A percentile compares a stretch with the other conserved stretches of the same genome.
Evolutionary conservation across 2,329 filamentous ascomycete genomes (phyloP).

Genomic region (Ophiocordyceps camponoti-leonardi): DNA sequence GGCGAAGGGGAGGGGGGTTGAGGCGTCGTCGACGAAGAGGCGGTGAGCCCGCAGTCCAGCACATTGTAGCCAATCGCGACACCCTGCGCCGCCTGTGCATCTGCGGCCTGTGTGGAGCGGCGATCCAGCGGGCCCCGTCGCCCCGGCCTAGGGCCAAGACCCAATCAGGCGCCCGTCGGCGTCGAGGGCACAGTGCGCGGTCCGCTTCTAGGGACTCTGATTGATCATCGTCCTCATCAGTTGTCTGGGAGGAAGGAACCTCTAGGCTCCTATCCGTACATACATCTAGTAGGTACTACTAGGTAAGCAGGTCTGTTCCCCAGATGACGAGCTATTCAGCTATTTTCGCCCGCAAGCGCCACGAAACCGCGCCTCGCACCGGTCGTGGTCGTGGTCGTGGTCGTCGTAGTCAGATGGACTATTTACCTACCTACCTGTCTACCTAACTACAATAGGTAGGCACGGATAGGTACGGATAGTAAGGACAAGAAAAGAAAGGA

Average conservation of each 20-base stretch:
- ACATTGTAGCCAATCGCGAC: constrained; percentile 16
- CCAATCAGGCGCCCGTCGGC: constrained; percentile 2
- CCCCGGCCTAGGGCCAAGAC: constrained; percentile 2
- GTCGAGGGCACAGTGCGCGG: constrained; percentile 1
- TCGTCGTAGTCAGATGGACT: too few species aligned
- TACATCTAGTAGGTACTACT: too few species aligned
- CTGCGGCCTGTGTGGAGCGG: constrained; percentile 11
- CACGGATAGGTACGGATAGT: too few species aligned
- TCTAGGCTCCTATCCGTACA: too few species aligned
- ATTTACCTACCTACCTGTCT: too few species aligned
- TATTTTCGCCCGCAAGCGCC: too few species aligned
- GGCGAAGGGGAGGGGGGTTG: neutral
- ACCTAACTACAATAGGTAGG: too few species aligned
- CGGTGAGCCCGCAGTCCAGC: constrained; percentile 18
- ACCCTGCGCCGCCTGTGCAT: constrained; percentile 13
- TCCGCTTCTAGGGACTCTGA: neutral
- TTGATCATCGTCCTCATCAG: neutral
- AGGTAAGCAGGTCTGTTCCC: too few species aligned
- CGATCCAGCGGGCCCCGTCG: constrained; percentile 9
- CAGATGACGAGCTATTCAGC: too few species aligned
- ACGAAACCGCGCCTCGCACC: too few species aligned
- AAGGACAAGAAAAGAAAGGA: neutral
- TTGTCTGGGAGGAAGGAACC: neutral
- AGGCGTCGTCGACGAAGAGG: constrained; percentile 13
- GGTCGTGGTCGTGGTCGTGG: too few species aligned